Conservation (phyloP, 192 early-diverging fungal genomes). For the Paraglomus occultum region DNA sequence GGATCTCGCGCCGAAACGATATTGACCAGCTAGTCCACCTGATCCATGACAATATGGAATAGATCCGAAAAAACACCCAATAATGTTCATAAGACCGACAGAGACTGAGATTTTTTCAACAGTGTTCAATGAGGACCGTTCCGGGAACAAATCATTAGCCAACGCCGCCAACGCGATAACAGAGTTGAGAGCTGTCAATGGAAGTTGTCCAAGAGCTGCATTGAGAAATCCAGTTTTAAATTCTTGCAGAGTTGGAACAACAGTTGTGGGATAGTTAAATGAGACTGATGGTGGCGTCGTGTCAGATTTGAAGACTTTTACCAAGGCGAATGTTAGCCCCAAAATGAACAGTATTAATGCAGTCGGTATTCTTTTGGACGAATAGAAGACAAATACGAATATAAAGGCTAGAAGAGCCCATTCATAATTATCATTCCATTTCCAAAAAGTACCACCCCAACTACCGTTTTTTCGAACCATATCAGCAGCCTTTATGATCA, state of each 20-base stretch:
- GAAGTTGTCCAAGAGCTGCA: constrained; percentile 84
- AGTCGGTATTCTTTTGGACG: constrained; percentile 57
- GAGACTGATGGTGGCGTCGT: constrained; percentile 36
- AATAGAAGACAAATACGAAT: constrained; percentile 68
- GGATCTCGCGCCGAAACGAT: constrained; percentile 87
- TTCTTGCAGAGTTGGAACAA: constrained; percentile 61
- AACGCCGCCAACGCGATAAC: constrained; percentile 75
- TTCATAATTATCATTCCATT: constrained; percentile 72
- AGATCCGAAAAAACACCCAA: constrained; percentile 76
- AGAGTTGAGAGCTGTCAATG: constrained; percentile 84
- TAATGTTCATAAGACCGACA: constrained; percentile 77
- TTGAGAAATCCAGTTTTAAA: constrained; percentile 73
- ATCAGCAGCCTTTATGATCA: constrained; percentile 67
- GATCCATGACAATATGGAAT: constrained; percentile 82
- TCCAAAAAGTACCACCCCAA: constrained; percentile 55
- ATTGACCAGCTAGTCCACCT: constrained; percentile 93
- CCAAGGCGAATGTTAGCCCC: constrained; percentile 67
- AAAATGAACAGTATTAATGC: constrained; percentile 72
- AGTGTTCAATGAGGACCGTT: constrained; percentile 48
- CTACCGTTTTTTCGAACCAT: constrained; percentile 51
- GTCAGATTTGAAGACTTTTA: constrained; percentile 41
- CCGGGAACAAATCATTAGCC: constrained; percentile 81
- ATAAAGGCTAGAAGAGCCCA: constrained; percentile 69
- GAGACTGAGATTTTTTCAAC: constrained; percentile 52
- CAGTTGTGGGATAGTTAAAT: constrained; percentile 44